Conservation (phyloP, 2,329 filamentous ascomycete genomes). For the Hirsutella minnesotensis region DNA sequence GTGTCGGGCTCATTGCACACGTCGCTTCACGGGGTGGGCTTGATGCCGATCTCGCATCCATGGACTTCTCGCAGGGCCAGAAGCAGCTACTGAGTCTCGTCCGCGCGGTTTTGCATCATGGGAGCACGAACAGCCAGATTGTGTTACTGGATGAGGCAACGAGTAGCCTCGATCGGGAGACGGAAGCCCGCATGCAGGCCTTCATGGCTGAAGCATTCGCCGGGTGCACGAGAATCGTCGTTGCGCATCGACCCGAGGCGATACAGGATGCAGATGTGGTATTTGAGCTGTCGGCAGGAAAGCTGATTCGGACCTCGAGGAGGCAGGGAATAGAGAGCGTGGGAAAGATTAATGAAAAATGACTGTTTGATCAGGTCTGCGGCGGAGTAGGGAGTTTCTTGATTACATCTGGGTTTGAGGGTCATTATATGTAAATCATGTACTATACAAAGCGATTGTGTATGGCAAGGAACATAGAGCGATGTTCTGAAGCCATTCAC, state of each 20-base stretch:
- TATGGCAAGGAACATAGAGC: too few relatives aligned
- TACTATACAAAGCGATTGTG: too few relatives aligned
- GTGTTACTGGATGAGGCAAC: slow-evolving; percentile 6
- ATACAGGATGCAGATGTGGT: slow-evolving; percentile 2
- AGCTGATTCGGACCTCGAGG: neutral
- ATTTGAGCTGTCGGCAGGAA: neutral
- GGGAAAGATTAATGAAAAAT: too few relatives aligned
- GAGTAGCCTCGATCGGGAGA: slow-evolving; percentile 4
- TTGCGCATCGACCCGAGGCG: slow-evolving; percentile 1
- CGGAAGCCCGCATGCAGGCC: neutral
- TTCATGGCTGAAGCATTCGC: slow-evolving; percentile 1
- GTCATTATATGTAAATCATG: too few relatives aligned
- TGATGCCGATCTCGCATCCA: slow-evolving; percentile 3
- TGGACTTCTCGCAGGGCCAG: slow-evolving; percentile 8
- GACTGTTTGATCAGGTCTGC: too few relatives aligned
- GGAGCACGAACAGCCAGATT: neutral
- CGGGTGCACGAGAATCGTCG: slow-evolving; percentile 1
- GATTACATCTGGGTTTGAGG: too few relatives aligned
- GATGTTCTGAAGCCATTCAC: too few relatives aligned
- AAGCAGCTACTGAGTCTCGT: slow-evolving; percentile 8
- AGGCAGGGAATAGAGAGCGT: too few relatives aligned
- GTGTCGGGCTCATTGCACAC: slow-evolving; percentile 5
- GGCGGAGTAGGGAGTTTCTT: too few relatives aligned
- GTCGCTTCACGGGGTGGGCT: slow-evolving; percentile 5
- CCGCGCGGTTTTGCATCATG: slow-evolving; percentile 4